These are phyloP conservation scores for Mycena albidolilacea DNA, from an alignment of 768 basidiomycete genomes.

Conservation along the genomic window DNA sequence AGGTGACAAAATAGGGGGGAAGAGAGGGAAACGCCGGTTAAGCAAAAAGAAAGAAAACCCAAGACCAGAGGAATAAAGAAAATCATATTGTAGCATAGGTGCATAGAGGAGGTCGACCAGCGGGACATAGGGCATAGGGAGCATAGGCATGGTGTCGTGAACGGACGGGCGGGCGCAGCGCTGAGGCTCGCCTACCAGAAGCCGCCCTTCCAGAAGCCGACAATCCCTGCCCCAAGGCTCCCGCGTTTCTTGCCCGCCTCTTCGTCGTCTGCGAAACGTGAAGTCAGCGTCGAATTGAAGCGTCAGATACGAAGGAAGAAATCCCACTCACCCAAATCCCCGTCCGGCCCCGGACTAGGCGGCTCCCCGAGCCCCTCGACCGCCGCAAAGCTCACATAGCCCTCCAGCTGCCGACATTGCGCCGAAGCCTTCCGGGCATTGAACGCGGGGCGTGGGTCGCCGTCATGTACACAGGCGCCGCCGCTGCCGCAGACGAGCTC, in stretches of 20 bases:
- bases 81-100: background rate
- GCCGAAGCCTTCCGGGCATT: constrained; percentile 75
- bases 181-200: constrained; percentile 32
- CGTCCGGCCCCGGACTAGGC: constrained; percentile 44
- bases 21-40: background rate
- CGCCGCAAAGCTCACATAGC: constrained; percentile 78
- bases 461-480: background rate
- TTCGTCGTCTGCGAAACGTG: constrained; percentile 11
- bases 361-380: constrained; percentile 79
- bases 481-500: constrained; percentile 8
- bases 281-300: background rate
- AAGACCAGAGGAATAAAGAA: background rate
- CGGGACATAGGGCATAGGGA: background rate
- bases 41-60: background rate
- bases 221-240: constrained; percentile 34
- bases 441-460: constrained; percentile 57
- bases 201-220: constrained; percentile 34
- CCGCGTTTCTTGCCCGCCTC: constrained; percentile 16
- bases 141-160: background rate
- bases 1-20: background rate
- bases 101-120: too few relatives aligned
- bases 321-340: constrained; percentile 15
- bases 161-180: background rate
- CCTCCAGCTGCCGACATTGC: constrained; percentile 68
- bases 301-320: background rate